These are phyloP conservation scores for Acacia concinna DNA, from an alignment of 331 rosid genomes.

Conservation along the genomic window DNA sequence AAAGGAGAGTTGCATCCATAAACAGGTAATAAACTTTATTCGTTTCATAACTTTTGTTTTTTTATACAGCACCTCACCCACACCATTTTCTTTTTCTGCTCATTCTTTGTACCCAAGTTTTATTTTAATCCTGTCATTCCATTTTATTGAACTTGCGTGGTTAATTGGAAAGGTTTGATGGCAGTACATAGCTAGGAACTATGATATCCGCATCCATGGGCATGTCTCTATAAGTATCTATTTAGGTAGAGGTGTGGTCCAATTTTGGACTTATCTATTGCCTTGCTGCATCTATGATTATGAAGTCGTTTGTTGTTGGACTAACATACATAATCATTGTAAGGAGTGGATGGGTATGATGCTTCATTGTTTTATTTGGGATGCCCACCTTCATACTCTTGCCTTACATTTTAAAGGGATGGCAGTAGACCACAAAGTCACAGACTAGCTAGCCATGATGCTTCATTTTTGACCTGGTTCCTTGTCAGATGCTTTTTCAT, in stretches of 20 bases:
- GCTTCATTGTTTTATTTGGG: background rate
- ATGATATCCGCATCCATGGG: background rate
- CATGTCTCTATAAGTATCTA: background rate
- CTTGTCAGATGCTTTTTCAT: too few relatives aligned
- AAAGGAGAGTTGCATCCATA: constrained; percentile 65
- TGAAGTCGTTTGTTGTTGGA: background rate
- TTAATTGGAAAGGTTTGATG: background rate
- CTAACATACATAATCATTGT: background rate
- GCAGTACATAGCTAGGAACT: background rate
- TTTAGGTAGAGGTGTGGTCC: background rate
- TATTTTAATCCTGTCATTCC: background rate
- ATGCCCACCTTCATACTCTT: too few relatives aligned
- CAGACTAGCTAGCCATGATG: too few relatives aligned
- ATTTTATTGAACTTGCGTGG: background rate
- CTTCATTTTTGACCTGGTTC: too few relatives aligned
- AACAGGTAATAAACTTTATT: constrained; percentile 54
- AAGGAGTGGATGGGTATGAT: background rate
- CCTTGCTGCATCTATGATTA: background rate
- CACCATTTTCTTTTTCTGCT: background rate
- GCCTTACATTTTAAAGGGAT: too few relatives aligned
- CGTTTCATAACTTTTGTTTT: background rate
- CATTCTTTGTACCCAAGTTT: background rate
- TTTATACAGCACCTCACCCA: background rate
- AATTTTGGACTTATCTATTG: background rate
- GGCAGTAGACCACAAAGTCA: too few relatives aligned